Conservation (phyloP, 495 filamentous ascomycete genomes). For the Hypomontagnella submonticulosa region DNA sequence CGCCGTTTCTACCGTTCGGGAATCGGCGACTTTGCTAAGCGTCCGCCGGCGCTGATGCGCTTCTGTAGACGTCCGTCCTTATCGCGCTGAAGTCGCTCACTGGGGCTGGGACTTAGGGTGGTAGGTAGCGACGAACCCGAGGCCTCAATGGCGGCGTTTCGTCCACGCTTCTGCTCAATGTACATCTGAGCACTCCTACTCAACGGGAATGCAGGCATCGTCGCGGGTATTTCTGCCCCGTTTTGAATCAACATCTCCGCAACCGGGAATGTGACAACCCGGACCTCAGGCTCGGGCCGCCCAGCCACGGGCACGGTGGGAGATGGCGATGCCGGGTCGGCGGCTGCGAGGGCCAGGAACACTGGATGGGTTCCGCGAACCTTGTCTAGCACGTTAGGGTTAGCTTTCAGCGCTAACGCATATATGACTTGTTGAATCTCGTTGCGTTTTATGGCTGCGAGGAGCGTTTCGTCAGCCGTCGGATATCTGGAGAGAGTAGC, state of each 20-base stretch:
- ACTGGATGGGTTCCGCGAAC: constrained; percentile 87
- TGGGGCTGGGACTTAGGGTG: constrained; percentile 38
- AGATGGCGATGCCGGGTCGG: constrained; percentile 83
- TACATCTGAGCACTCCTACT: constrained; percentile 81
- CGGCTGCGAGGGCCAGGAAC: constrained; percentile 92
- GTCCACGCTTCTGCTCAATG: constrained; percentile 80
- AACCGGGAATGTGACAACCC: constrained; percentile 74
- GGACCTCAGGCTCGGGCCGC: constrained; percentile 49
- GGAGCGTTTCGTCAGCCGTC: constrained; percentile 86
- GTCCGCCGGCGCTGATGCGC: constrained; percentile 70
- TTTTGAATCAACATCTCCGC: constrained; percentile 95
- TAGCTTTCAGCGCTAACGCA: constrained; percentile 86
- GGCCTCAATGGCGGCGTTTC: constrained; percentile 54
- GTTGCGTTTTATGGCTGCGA: constrained; percentile 94
- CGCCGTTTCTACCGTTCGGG: constrained; percentile 63
- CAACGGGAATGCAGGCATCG: constrained; percentile 79
- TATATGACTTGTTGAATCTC: constrained; percentile 92
- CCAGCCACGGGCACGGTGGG: constrained; percentile 48
- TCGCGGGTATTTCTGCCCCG: constrained; percentile 83
- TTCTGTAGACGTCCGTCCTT: constrained; percentile 68
- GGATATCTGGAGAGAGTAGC: constrained; percentile 78
- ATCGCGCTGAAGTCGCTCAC: constrained; percentile 59
- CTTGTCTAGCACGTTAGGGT: constrained; percentile 87
- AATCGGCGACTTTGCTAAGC: constrained; percentile 67
- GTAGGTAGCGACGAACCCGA: constrained; percentile 42